Evolutionary conservation across 495 filamentous ascomycete genomes (phyloP).

Genomic region (Penicillium turbatum): DNA sequence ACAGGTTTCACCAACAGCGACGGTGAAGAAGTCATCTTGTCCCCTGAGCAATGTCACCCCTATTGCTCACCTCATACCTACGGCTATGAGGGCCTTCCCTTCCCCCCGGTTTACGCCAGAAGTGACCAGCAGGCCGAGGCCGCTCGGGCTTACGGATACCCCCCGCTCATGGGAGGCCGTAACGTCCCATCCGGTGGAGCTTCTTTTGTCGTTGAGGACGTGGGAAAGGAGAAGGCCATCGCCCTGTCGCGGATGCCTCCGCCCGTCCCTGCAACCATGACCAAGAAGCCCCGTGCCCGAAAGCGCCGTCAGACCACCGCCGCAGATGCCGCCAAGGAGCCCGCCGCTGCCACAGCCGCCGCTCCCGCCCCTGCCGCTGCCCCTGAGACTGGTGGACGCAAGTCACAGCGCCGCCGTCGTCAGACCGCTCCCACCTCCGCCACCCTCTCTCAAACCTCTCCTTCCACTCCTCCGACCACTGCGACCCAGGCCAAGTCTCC

Average conservation of each 20-base stretch:
- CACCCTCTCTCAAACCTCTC: neutral
- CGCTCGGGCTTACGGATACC: slow-evolving; percentile 36
- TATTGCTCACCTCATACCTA: slow-evolving; percentile 32
- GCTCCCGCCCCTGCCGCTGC: neutral
- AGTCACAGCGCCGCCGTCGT: slow-evolving; percentile 12
- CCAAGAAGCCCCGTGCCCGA: slow-evolving; percentile 6
- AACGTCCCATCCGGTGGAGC: slow-evolving; percentile 27
- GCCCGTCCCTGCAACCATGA: neutral
- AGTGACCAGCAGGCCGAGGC: slow-evolving; percentile 26
- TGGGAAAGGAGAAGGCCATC: slow-evolving; percentile 12
- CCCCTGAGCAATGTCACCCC: slow-evolving; percentile 21
- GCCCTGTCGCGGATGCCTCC: neutral
- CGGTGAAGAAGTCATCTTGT: slow-evolving; percentile 34
- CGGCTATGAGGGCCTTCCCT: slow-evolving; percentile 25
- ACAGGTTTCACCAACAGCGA: slow-evolving; percentile 33
- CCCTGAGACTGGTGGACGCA: neutral
- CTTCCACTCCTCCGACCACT: slow-evolving; percentile 3
- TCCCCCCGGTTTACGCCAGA: slow-evolving; percentile 31
- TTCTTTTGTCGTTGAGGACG: slow-evolving; percentile 15
- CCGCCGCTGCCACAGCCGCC: neutral
- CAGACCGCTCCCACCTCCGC: slow-evolving; percentile 3
- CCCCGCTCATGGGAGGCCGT: slow-evolving; percentile 38
- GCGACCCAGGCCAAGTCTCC: neutral
- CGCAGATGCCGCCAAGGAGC: neutral
- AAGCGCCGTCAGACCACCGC: slow-evolving; percentile 8